phyloP scores from a whole-genome alignment of 306 rosid species.

The Cucurbita argyrosperma region DNA sequence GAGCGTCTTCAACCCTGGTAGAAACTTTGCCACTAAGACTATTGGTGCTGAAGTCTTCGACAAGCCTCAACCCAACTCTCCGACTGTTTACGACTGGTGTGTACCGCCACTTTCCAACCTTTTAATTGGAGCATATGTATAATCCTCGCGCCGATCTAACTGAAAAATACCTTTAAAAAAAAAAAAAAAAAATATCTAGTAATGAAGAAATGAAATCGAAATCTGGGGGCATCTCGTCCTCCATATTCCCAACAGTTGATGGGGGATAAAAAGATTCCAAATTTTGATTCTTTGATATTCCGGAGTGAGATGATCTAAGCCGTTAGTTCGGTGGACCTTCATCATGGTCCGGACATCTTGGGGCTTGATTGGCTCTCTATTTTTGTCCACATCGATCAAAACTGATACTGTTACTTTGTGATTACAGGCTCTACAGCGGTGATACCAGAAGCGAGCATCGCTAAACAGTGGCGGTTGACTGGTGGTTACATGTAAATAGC shows the following conservation, averaged over 20 bases:
- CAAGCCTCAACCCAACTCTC: slow-evolving; percentile 77
- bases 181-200: neutral
- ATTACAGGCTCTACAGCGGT: slow-evolving; percentile 74
- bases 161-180: neutral
- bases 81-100: slow-evolving; percentile 95
- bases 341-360: neutral
- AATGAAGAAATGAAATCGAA: neutral
- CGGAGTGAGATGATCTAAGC: neutral
- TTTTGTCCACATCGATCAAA: neutral
- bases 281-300: neutral
- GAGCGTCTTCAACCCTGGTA: slow-evolving; percentile 94
- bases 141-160: neutral
- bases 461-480: neutral
- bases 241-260: neutral
- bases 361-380: neutral
- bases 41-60: slow-evolving; percentile 68
- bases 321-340: neutral
- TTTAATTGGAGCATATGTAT: neutral
- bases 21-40: slow-evolving; percentile 56
- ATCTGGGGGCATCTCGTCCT: neutral
- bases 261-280: neutral
- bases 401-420: slow-evolving; percentile 1
- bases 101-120: neutral
- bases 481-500: slow-evolving; percentile 21
- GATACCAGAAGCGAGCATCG: slow-evolving; percentile 81